Base-by-base conservation (phyloP, 192 early-diverging fungal species). In the Coemansia sp. region DNA sequence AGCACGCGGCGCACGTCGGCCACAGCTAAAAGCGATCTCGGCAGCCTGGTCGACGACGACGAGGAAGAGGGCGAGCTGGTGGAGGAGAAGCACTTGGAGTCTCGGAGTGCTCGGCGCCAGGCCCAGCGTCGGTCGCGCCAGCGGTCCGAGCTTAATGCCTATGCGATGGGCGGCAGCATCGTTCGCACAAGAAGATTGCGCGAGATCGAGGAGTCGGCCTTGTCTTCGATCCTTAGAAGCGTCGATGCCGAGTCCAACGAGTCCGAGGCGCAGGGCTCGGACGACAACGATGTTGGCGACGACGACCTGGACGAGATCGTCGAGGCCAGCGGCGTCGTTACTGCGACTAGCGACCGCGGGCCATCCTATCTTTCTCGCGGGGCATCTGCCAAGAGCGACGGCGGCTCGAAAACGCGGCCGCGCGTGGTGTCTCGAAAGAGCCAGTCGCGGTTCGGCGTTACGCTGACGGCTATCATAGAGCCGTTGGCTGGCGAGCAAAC, bases 31-130 rank as follows among this genome's bases (percentile, higher is more conserved):
- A 46, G 45, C 45, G 45, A 19, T 19, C 3, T 13, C 45, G 23
- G 47, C 47, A 49, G 47, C 19, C 47, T 32, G 30, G 8, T 16
- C 11, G 50, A 27, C 24, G 63, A 65, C 19, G 63, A 65, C 27
- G 69, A 68, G 25, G 75, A 78, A 35, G 75, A 78, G 56, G 75
- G 75, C 30, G 75, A 78, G 63, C 60, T 78, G 20, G 65, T 78
- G 4, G 75, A 70, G 5, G 74, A 71, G 29, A 46, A 18, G 29
- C 74, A 53, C 45, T 70, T 64, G 74, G 74, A 67, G 57, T 64
- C 74, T 19, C 62, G 62, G 2, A 24, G 47, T 64, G 64, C 9
- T 32, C 30, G 30, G 30, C 30, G 30, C 8, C 30, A 32, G 8
- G 30, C 30, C 30, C 30, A 32, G 30, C 48, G 48, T 11, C 58